These are phyloP conservation scores for Hypoxylon cercidicola DNA, from an alignment of 495 filamentous ascomycete genomes.

Conservation along the genomic window DNA sequence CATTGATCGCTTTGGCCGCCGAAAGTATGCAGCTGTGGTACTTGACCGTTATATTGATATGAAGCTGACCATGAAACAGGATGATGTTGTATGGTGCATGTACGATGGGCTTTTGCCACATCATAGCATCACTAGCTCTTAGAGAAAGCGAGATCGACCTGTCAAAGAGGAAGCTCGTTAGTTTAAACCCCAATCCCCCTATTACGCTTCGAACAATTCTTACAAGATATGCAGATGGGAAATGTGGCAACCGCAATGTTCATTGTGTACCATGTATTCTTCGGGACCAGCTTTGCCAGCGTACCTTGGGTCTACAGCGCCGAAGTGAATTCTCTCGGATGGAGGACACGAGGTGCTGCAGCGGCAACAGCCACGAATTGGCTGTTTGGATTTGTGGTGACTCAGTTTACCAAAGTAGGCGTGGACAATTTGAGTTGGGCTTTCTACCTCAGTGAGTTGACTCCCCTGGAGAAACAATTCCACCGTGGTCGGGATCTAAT, in stretches of 20 bases:
- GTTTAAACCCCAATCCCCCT: not conserved
- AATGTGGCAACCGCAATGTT: constrained; percentile 47
- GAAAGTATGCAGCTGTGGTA: constrained; percentile 33
- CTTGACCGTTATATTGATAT: not conserved
- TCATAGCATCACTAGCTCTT: constrained; percentile 45
- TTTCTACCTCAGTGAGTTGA: constrained; percentile 47
- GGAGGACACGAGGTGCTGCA: constrained; percentile 52
- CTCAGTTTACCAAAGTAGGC: constrained; percentile 50
- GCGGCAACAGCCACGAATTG: constrained; percentile 53
- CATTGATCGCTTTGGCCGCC: constrained; percentile 44
- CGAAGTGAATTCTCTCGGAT: constrained; percentile 51
- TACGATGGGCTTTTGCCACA: constrained; percentile 40
- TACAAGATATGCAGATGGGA: constrained; percentile 32
- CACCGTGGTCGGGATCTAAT: constrained; percentile 12
- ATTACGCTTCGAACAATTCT: not conserved
- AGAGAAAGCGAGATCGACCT: constrained; percentile 31
- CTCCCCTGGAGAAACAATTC: too few species aligned
- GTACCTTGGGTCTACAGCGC: constrained; percentile 50
- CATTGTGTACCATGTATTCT: constrained; percentile 48
- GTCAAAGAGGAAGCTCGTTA: constrained; percentile 36
- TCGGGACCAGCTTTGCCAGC: constrained; percentile 42
- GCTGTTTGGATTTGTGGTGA: constrained; percentile 50
- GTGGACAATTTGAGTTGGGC: constrained; percentile 46
- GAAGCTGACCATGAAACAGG: constrained; percentile 13
- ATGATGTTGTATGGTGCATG: constrained; percentile 43